Evolutionary conservation across 805 yeast species (phyloP), one percentile per base, ranked within the genome.

Genomic region (Metschnikowia kunwiensis): DNA sequence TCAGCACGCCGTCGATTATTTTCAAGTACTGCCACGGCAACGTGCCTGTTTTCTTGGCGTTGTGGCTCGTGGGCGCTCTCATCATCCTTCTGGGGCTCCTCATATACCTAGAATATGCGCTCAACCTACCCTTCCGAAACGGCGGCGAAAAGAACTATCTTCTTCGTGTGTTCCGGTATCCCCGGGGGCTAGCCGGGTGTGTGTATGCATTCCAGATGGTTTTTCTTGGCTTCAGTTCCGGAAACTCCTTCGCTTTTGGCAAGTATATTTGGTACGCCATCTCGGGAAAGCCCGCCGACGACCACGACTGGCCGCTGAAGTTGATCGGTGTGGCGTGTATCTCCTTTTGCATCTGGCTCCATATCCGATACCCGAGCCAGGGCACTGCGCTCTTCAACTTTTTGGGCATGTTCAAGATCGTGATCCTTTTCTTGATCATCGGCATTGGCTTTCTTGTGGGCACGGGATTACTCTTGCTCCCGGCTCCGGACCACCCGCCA

Each of bases 201-300:
- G 46, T 63, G 3, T 66, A 66, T 42, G 73, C 81, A 3, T 70
- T 77, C 29, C 71, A 70, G 33, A 70, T 75, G 40, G 77, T 79
- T n/a, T 45, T 78, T 16, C 57, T 80, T 10, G 80, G 82, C 2
- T 76, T 77, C 51, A 74, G 81, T 38, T 73, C 82, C 5, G 80
- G 82, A 2, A 80, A 80, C 48, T 65, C 80, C 17, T 78, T 72
- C 50, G 84, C 84, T 0, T 78, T 80, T 55, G 86, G 86, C 3
- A 69, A 75, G 39, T 79, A 79, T 50, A 51, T 78, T 5, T 64
- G 76, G 42, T 66, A 46, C 40, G 64, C 70, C 3, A 35, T 58
- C 17, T 42, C 54, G 5, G 57, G 58, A 22, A 59, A 58, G 19
- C 48, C 53, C 12, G 51, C 51, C 5, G 49, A 35, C 3, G 50